Percentiles rank a stretch among this genome's conserved stretches.
Conservation (phyloP, 2,329 filamentous ascomycete species). For the Colletotrichum sp. region DNA sequence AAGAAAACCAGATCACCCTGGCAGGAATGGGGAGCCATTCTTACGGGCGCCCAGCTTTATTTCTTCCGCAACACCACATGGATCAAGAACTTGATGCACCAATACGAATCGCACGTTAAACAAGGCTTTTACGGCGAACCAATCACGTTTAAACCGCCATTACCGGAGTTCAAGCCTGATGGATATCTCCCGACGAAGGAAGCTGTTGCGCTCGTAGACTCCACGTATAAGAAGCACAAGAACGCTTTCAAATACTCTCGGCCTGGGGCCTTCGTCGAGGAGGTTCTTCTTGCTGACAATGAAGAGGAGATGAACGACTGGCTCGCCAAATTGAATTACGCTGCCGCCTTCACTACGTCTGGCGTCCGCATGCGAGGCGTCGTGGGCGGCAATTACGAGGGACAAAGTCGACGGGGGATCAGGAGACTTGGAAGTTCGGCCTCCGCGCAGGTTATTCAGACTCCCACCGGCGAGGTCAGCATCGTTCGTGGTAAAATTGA, state of each 20-base stretch:
- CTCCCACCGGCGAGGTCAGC: constrained; percentile 74
- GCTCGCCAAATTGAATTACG: constrained; percentile 95
- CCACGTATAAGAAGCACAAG: constrained; percentile 92
- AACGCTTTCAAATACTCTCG: constrained; percentile 91
- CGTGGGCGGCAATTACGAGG: constrained; percentile 83
- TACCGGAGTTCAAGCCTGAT: constrained; percentile 93
- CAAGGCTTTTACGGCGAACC: constrained; percentile 77
- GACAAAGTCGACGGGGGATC: constrained; percentile 75
- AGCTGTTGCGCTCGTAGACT: constrained; percentile 86
- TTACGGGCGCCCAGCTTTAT: constrained; percentile 96
- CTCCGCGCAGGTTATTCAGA: constrained; percentile 65
- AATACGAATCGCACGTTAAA: constrained; percentile 83
- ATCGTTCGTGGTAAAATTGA: constrained; percentile 78
- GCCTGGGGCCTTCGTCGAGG: constrained; percentile 79
- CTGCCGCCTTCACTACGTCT: constrained; percentile 89
- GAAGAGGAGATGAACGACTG: constrained; percentile 96
- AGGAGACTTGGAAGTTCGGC: constrained; percentile 72
- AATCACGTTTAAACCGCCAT: constrained; percentile 86
- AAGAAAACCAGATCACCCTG: constrained; percentile 94
- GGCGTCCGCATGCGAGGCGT: constrained; percentile 91
- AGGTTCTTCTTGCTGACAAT: constrained; percentile 87
- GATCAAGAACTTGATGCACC: constrained; percentile 89
- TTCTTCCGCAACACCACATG: constrained; percentile 94
- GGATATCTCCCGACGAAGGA: constrained; percentile 92
- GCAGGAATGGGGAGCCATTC: constrained; percentile 98